Evolutionary conservation across 768 basidiomycete species (phyloP).

Genomic region (Pisolithus marmoratus): DNA sequence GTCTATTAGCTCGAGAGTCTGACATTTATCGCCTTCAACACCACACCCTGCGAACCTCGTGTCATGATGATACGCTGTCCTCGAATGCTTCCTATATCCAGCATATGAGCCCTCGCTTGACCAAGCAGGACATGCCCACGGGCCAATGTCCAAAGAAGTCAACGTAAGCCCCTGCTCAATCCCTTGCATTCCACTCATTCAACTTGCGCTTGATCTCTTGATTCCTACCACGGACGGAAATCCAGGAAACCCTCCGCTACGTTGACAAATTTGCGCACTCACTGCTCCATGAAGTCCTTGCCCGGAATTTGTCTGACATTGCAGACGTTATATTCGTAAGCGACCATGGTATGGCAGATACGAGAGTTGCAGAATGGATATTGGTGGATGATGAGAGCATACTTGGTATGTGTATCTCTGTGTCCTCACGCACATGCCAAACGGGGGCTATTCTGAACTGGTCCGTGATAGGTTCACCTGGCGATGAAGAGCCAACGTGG

Average conservation of each 20-base stretch:
- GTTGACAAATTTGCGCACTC: slow-evolving; percentile 74
- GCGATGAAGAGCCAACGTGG: slow-evolving; percentile 10
- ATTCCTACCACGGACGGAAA: neutral
- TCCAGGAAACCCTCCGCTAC: slow-evolving; percentile 53
- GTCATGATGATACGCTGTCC: no score
- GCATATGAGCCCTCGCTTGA: slow-evolving; percentile 84
- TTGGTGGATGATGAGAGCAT: slow-evolving; percentile 57
- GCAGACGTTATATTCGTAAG: slow-evolving; percentile 88
- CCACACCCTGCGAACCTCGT: no score
- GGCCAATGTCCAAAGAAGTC: slow-evolving; percentile 62
- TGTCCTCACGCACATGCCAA: slow-evolving; percentile 4
- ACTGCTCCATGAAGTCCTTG: slow-evolving; percentile 55
- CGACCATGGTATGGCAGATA: slow-evolving; percentile 91
- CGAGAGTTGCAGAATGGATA: slow-evolving; percentile 66
- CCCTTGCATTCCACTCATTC: neutral
- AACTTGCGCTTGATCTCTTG: neutral
- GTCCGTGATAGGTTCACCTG: neutral
- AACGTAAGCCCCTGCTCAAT: slow-evolving; percentile 44
- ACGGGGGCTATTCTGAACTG: slow-evolving; percentile 7
- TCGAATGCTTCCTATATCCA: slow-evolving; percentile 16
- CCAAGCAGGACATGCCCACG: slow-evolving; percentile 73
- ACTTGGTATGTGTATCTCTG: slow-evolving; percentile 15
- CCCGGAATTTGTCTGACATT: slow-evolving; percentile 74
- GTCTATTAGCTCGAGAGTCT: slow-evolving; percentile 1
- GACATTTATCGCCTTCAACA: neutral